Evolutionary conservation across 768 basidiomycete genomes (phyloP).

Genomic region (Lentinula detonsa): DNA sequence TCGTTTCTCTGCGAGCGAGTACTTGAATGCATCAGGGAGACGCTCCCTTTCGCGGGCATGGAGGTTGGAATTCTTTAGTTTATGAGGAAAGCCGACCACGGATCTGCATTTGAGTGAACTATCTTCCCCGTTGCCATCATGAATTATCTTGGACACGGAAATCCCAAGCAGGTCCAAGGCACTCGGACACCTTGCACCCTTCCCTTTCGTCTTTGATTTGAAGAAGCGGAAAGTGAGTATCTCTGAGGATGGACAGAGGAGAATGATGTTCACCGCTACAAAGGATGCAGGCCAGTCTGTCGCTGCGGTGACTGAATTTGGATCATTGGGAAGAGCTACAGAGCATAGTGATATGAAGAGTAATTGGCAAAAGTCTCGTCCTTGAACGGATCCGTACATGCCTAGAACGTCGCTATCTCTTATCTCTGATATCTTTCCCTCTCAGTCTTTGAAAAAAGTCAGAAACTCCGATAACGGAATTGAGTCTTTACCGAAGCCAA

Average conservation of each 20-base stretch:
- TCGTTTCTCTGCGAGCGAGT: conserved; percentile 1
- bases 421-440: no score
- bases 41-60: neutral
- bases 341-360: neutral
- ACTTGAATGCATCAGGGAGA: neutral
- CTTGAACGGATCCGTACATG: no score
- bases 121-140: neutral
- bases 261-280: neutral
- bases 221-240: neutral
- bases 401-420: no score
- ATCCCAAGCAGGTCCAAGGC: neutral
- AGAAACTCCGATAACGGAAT: no score
- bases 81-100: neutral
- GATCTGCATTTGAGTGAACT: neutral
- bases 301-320: neutral
- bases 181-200: neutral
- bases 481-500: no score
- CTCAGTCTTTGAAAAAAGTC: no score
- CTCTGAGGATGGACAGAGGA: neutral
- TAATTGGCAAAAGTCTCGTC: neutral
- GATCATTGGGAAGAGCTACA: neutral
- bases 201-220: neutral
- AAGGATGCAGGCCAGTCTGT: conserved; percentile 3
- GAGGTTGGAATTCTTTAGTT: neutral
- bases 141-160: conserved; percentile 1